Evolutionary conservation across 2,329 filamentous ascomycete species (phyloP).

Genomic region (Epicoccum sorghinum): DNA sequence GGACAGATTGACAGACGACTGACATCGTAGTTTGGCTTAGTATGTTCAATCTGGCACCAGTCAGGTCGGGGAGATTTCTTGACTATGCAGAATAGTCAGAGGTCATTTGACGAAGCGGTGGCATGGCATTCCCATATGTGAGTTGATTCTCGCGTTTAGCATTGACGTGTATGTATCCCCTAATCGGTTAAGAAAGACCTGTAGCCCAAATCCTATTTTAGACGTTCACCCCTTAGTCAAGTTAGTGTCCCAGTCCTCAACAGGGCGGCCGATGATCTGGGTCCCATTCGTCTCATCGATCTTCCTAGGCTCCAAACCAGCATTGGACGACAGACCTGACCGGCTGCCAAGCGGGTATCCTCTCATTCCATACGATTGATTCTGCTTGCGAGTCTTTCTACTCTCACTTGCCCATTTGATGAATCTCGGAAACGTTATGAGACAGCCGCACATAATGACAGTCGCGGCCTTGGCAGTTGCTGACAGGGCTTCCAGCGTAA

Average conservation of each 20-base stretch:
- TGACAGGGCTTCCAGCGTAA: constrained; percentile 12
- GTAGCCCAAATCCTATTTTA: no score
- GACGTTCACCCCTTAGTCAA: no score
- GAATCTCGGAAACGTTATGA: constrained; percentile 24
- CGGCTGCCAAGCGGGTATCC: no score
- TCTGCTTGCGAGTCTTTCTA: neutral
- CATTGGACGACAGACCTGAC: no score
- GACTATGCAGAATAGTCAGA: no score
- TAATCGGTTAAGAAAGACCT: no score
- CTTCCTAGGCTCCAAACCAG: neutral
- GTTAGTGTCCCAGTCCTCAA: neutral
- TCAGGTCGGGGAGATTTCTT: no score
- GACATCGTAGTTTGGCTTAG: neutral
- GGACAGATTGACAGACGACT: constrained; percentile 57
- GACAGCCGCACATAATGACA: constrained; percentile 23
- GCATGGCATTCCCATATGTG: no score
- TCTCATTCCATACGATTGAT: neutral
- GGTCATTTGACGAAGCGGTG: no score
- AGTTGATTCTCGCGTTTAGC: no score
- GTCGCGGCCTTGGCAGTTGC: constrained; percentile 13
- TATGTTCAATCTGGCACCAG: no score
- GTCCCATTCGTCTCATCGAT: neutral
- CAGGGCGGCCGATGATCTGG: neutral
- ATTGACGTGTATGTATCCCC: no score
- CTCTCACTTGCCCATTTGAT: constrained; percentile 4